Base-by-base conservation (phyloP, 495 filamentous ascomycete genomes). In the Terfezia claveryi region DNA sequence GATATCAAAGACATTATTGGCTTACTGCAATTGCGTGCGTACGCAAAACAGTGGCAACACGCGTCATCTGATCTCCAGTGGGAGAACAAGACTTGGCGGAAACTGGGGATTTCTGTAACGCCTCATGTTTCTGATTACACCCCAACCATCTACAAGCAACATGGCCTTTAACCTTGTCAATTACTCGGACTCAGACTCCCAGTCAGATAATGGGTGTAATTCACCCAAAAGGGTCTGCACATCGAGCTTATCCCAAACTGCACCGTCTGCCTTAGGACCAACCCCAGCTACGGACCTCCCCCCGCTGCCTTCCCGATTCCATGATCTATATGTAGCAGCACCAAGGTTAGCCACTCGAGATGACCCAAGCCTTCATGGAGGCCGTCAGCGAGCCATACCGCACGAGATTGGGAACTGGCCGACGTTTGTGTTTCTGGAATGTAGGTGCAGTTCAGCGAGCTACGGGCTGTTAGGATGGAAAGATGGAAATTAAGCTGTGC, bases 351-450 rank as follows among this genome's bases (percentile, higher is more conserved):
- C 83, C 65, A 81, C 79, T 27, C 69, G 69, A 56, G 91, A 98
- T 68, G 81, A 93, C 59, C 88, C 91, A 0, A 70, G 70, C 54
- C 72, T 98, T 36, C 91, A 98, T 67, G 81, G 80, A 36, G 91
- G 91, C 36, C 77, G 87, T 46, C 83, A 80, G 63, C 74, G 91
- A 23, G 76, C 77, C 46, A 83, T 78, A 46, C 88, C 91, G 2
- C 91, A 98, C 67, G 70, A 89, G 11, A 76, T 82, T 53, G 91
- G 91, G 23, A 83, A 84, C 69, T 98, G 91, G 91, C 84, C 91
- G 2, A 87, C 80, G 16, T 87, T 94, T 67, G 61, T 95, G 20
- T 98, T 92, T 67, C 72, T 96, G 55, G 89, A 96, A 72, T 98
- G 89, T 89, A 73, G 65, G 79, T 14, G 41, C 36, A 54, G 49